Evolutionary conservation across 176 grass and related monocot genomes (phyloP).

Genomic region (Hsuehochloa calcarea): DNA sequence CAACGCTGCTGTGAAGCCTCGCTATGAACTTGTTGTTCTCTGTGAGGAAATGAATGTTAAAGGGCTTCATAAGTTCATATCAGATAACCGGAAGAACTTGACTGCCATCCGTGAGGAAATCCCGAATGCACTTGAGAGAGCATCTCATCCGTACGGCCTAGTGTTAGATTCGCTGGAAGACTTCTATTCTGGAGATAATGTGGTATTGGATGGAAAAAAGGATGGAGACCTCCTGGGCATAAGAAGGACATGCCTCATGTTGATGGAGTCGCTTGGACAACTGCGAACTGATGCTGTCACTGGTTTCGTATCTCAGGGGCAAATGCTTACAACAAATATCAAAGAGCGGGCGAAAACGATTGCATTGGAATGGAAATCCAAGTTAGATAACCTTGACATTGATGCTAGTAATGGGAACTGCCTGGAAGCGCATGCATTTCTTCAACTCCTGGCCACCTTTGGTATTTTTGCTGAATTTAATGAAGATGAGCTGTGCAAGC

Average conservation of each 20-base stretch:
- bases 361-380: conserved; percentile 73
- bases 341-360: conserved; percentile 67
- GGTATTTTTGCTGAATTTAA: conserved; percentile 62
- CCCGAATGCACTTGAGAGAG: conserved; percentile 60
- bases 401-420: conserved; percentile 89
- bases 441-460: conserved; percentile 90
- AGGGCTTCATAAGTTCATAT: conserved; percentile 84
- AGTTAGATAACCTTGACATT: conserved; percentile 71
- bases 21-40: conserved; percentile 57
- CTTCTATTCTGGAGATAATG: conserved; percentile 49
- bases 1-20: conserved; percentile 35
- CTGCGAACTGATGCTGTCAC: conserved; percentile 25
- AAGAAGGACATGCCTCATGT: conserved; percentile 88
- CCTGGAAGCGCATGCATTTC: conserved; percentile 96
- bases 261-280: conserved; percentile 89
- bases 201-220: conserved; percentile 82
- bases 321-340: conserved; percentile 46
- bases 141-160: conserved; percentile 51
- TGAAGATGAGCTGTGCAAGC: conserved; percentile 80
- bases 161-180: conserved; percentile 62
- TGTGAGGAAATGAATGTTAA: conserved; percentile 81
- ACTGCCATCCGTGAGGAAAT: conserved; percentile 79
- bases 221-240: conserved; percentile 87
- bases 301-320: conserved; percentile 29
- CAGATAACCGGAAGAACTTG: conserved; percentile 87